These are phyloP conservation scores for Emericellopsis atlantica DNA, from an alignment of 2,329 filamentous ascomycete genomes.

Conservation along the genomic window DNA sequence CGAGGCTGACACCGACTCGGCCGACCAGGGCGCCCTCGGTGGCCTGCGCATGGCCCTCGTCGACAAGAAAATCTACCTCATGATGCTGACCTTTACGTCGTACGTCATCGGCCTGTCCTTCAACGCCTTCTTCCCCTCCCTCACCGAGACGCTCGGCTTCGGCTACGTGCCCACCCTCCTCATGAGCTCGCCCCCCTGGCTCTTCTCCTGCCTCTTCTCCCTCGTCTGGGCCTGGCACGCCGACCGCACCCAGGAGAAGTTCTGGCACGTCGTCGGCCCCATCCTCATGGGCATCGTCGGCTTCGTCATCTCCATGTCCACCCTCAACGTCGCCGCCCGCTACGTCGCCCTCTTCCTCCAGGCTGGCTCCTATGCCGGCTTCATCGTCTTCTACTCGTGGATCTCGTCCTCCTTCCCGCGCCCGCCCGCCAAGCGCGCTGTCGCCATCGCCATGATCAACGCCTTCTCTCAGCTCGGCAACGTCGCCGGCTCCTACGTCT, in stretches of 20 bases:
- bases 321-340: conserved; percentile 38
- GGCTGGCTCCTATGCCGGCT: conserved; percentile 40
- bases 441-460: conserved; percentile 50
- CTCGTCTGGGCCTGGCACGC: conserved; percentile 41
- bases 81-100: conserved; percentile 49
- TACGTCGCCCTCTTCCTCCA: conserved; percentile 51
- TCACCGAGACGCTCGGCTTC: conserved; percentile 41
- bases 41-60: conserved; percentile 46
- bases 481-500: conserved; percentile 49
- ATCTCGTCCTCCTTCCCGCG: conserved; percentile 44
- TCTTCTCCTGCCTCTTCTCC: conserved; percentile 46
- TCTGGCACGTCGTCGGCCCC: conserved; percentile 45
- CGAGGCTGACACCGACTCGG: conserved; percentile 37
- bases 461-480: conserved; percentile 44
- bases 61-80: conserved; percentile 49
- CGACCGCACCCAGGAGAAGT: conserved; percentile 38
- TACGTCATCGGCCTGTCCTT: conserved; percentile 47
- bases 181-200: conserved; percentile 45
- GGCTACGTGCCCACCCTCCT: conserved; percentile 37
- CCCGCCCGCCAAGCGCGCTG: conserved; percentile 46
- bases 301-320: conserved; percentile 48
- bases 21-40: conserved; percentile 33
- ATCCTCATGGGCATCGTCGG: conserved; percentile 38
- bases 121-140: conserved; percentile 44
- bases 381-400: conserved; percentile 44